Evolutionary conservation across 2,329 filamentous ascomycete species (phyloP).

Genomic region (Trichoderma guizhouense): DNA sequence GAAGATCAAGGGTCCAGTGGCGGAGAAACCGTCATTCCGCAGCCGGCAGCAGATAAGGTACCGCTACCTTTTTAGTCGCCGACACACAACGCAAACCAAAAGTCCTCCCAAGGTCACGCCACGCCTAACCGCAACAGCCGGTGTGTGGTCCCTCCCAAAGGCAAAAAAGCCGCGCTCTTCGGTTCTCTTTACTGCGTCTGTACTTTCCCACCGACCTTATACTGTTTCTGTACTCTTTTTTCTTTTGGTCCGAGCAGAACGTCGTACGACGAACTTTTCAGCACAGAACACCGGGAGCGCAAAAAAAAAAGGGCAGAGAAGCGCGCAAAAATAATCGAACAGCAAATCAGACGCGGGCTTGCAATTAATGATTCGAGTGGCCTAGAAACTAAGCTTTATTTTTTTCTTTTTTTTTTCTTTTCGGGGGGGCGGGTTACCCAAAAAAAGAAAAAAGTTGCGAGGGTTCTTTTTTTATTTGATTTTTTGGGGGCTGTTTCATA

Average conservation of each 20-base stretch:
- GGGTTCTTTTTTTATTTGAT: background rate
- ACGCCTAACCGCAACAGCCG: conserved; percentile 26
- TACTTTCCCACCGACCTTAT: conserved; percentile 16
- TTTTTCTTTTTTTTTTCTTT: background rate
- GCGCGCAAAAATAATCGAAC: background rate
- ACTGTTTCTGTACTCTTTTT: conserved; percentile 26
- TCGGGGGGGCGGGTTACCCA: background rate
- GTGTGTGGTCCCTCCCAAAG: conserved; percentile 21
- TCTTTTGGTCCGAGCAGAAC: conserved; percentile 22
- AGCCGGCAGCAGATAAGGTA: background rate
- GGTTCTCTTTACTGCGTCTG: background rate
- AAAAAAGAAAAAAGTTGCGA: background rate
- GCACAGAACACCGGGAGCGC: conserved; percentile 31
- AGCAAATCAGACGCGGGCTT: background rate
- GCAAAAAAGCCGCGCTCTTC: background rate
- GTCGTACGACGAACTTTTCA: conserved; percentile 45
- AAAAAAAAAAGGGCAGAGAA: background rate
- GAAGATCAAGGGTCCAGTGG: background rate
- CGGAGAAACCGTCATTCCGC: conserved; percentile 19
- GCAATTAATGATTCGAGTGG: background rate
- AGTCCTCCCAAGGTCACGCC: conserved; percentile 11
- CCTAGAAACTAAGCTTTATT: background rate
- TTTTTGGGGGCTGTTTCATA: background rate
- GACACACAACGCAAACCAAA: background rate
- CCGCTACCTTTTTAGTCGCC: conserved; percentile 3